Conservation (phyloP, 345 rosid species). For the Viola odorata region DNA sequence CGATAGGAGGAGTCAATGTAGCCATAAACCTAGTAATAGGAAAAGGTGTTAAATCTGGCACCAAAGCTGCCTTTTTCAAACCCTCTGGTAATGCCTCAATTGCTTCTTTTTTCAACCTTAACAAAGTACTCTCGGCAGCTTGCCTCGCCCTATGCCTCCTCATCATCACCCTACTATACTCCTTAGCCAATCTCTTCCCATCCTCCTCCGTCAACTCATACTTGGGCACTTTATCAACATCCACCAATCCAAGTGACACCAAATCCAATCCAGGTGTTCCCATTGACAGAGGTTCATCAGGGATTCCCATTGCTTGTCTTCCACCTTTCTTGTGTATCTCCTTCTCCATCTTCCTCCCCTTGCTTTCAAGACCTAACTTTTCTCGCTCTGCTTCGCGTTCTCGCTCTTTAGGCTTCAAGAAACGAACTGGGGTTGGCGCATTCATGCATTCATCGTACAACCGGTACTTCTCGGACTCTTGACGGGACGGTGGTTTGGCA, state of each 20-base stretch:
- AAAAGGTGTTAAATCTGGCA: constrained; percentile 71
- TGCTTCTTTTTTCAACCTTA: constrained; percentile 63
- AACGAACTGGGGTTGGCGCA: constrained; percentile 71
- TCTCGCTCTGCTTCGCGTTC: constrained; percentile 72
- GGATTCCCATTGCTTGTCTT: constrained; percentile 37
- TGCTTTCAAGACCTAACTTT: constrained; percentile 69
- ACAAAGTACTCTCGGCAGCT: constrained; percentile 51
- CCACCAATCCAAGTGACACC: constrained; percentile 68
- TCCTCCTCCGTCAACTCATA: constrained; percentile 83
- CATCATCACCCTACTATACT: constrained; percentile 83
- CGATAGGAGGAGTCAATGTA: constrained; percentile 89
- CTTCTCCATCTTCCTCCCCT: constrained; percentile 54
- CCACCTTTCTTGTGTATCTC: constrained; percentile 63
- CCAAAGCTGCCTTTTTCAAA: constrained; percentile 59
- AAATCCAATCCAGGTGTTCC: constrained; percentile 75
- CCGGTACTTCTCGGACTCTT: constrained; percentile 31
- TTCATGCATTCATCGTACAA: constrained; percentile 66
- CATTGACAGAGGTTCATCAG: constrained; percentile 55
- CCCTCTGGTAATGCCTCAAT: constrained; percentile 74
- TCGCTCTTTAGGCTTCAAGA: constrained; percentile 48
- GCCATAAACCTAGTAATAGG: constrained; percentile 78
- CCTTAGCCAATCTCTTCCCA: constrained; percentile 74
- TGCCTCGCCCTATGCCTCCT: constrained; percentile 64
- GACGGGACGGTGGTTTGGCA: constrained; percentile 1
- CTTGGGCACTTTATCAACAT: constrained; percentile 65